Conservation (phyloP, 805 yeast genomes). For the Ogataea salicorniae region DNA sequence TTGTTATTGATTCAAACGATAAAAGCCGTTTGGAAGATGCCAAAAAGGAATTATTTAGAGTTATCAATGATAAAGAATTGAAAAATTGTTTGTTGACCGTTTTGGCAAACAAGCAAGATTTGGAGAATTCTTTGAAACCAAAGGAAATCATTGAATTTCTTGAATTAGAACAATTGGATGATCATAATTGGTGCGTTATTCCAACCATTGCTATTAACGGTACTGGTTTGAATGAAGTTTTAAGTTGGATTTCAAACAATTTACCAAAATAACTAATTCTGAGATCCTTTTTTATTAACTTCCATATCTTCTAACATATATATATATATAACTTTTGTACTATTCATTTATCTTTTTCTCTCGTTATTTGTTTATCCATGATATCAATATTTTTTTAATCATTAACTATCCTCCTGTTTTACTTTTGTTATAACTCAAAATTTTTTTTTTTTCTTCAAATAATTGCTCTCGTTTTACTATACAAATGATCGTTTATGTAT, state of each 20-base stretch:
- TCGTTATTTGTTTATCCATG: background rate
- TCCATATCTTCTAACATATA: too few relatives aligned
- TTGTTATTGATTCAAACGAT: conserved; percentile 84
- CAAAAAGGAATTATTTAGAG: conserved; percentile 68
- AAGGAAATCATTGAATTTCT: conserved; percentile 73
- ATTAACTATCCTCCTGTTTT: background rate
- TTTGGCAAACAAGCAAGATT: conserved; percentile 86
- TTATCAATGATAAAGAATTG: conserved; percentile 79
- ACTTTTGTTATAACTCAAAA: too few relatives aligned
- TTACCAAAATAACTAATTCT: conserved; percentile 6
- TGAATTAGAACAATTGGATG: conserved; percentile 53
- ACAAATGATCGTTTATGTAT: too few relatives aligned
- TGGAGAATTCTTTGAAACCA: conserved; percentile 66
- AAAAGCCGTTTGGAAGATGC: conserved; percentile 68
- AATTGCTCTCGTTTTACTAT: background rate
- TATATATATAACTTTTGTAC: too few relatives aligned
- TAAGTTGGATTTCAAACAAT: conserved; percentile 78
- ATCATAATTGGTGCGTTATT: conserved; percentile 84
- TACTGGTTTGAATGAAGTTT: conserved; percentile 82
- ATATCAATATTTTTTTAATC: background rate
- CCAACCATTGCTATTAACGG: conserved; percentile 90
- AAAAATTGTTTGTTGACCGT: conserved; percentile 73
- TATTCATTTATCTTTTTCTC: too few relatives aligned
- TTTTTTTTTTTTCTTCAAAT: background rate
- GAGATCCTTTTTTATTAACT: too few relatives aligned